Evolutionary conservation across 495 filamentous ascomycete genomes (phyloP), one percentile per base, ranked within the genome.

Genomic region (Apiosordaria backusii): DNA sequence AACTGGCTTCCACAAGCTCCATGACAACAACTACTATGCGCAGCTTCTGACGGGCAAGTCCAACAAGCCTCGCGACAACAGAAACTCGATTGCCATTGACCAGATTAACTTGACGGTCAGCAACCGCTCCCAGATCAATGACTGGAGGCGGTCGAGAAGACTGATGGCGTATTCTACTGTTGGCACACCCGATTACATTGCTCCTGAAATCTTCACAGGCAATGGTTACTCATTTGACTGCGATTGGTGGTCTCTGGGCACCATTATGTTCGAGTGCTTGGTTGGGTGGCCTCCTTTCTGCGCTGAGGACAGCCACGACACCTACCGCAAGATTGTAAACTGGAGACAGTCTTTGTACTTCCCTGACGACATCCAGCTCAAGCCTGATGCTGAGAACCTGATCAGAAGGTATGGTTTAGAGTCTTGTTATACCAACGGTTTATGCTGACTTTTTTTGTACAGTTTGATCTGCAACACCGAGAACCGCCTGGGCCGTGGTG

Each of bases 251-350:
- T 93, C 89, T 40, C 84, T 99, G 29, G 95, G 95, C 65, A 97
- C 95, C 35, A 99, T 99, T 80, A 99, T 98, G 95, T 99, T 98
- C 71, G 95, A 99, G 77, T 99, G 95, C 81, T 86, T 98, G 59
- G 92, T 99, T 66, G 95, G 95, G 64, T 99, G 95, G 95, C 95
- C 95, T 62, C 95, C 95, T 4, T 99, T 99, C 87, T 99, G 95
- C 72, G 95, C 94, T 25, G 95, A 98, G 77, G 96, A 98, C 72
- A 89, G 91, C 50, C 93, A 93, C 73, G 95, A 99, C 72, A 98
- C 95, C 3, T 99, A 99, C 78, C 90, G 93, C 57, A 99, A 99
- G 85, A 99, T 99, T 71, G 92, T 99, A 68, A 96, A 97, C 81
- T 99, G 95, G 95, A 87, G 90, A 27, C 89, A 96, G 65, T 90